Conservation (phyloP, 208 protist species). For the Eutreptiella sp. region DNA sequence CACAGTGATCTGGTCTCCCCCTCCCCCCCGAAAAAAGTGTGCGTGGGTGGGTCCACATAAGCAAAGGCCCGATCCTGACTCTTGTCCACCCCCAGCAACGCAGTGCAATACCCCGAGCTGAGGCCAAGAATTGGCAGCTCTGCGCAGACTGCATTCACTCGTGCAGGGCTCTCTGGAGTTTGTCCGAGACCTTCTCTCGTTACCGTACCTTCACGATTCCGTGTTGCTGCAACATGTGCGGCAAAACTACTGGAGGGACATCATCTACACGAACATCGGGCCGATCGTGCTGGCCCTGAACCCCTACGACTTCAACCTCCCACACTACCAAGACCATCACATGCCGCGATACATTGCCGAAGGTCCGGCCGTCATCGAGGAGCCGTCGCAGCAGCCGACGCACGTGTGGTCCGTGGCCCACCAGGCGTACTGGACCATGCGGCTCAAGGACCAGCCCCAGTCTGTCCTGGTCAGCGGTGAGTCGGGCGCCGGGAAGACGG, state of each 20-base stretch:
- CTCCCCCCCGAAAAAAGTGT: no score
- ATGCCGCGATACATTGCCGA: slow-evolving; percentile 35
- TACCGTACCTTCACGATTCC: slow-evolving; percentile 40
- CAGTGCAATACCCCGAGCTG: no score
- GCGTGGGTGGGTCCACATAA: no score
- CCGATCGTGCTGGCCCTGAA: slow-evolving; percentile 40
- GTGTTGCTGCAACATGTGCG: slow-evolving; percentile 35
- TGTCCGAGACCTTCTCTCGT: slow-evolving; percentile 33
- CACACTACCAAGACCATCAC: slow-evolving; percentile 23
- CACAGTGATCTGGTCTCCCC: no score
- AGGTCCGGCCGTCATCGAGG: not conserved
- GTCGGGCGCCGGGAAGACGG: slow-evolving; percentile 55
- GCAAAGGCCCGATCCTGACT: no score
- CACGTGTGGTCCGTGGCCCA: slow-evolving; percentile 43
- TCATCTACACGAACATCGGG: slow-evolving; percentile 43
- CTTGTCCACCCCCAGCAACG: no score
- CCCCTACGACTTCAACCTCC: slow-evolving; percentile 39
- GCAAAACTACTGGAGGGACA: slow-evolving; percentile 29
- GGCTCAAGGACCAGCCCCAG: slow-evolving; percentile 22
- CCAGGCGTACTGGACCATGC: slow-evolving; percentile 37
- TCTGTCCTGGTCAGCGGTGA: slow-evolving; percentile 43
- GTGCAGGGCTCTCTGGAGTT: slow-evolving; percentile 10
- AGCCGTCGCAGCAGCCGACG: slow-evolving; percentile 20
- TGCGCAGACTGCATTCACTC: no score
- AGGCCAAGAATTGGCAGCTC: no score